phyloP scores from a whole-genome alignment of 2,329 filamentous ascomycete genomes.

The Elsinoe australis region DNA sequence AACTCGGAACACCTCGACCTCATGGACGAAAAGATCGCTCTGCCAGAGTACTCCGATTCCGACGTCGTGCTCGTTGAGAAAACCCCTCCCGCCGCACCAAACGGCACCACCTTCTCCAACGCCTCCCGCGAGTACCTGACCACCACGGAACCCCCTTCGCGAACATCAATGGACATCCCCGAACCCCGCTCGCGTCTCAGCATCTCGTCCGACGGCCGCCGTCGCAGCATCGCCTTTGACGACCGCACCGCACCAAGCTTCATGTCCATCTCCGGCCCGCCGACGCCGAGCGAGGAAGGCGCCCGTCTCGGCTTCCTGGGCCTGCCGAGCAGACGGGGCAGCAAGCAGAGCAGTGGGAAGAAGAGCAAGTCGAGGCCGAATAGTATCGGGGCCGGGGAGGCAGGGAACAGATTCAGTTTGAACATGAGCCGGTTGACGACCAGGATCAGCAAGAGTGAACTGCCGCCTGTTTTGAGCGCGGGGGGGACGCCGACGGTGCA shows the following conservation, averaged over 20 bases:
- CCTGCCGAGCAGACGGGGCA: constrained; percentile 27
- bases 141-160: constrained; percentile 22
- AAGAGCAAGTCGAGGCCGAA: constrained; percentile 36
- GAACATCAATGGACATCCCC: constrained; percentile 29
- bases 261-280: constrained; percentile 26
- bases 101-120: constrained; percentile 4
- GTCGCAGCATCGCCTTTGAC: constrained; percentile 36
- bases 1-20: constrained; percentile 18
- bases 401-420: constrained; percentile 34
- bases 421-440: constrained; percentile 35
- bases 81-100: constrained; percentile 16
- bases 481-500: constrained; percentile 31
- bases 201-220: constrained; percentile 32
- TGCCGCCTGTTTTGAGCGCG: background rate
- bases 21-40: constrained; percentile 18
- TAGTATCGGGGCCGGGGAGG: constrained; percentile 27
- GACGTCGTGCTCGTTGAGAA: constrained; percentile 20
- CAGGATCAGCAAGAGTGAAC: constrained; percentile 33
- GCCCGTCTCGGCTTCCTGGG: constrained; percentile 25
- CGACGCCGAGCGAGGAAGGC: constrained; percentile 40
- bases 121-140: constrained; percentile 10
- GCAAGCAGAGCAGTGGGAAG: constrained; percentile 21
- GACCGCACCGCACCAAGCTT: constrained; percentile 28
- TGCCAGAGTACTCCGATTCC: constrained; percentile 15
- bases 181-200: constrained; percentile 28